Conservation (phyloP, 768 basidiomycete genomes). For the Termitomyces sp. region DNA sequence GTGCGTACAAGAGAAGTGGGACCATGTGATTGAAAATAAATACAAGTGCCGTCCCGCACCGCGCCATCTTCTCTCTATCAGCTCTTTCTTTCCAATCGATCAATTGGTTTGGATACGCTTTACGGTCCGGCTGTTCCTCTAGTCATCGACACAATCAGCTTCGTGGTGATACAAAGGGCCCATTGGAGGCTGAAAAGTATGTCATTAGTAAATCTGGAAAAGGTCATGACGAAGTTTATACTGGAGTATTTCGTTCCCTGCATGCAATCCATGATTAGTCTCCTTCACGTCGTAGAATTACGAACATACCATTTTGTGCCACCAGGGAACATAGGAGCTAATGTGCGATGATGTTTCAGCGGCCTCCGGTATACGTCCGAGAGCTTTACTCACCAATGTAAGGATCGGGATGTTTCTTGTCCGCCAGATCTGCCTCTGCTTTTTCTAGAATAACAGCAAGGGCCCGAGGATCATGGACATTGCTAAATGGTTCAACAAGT, state of each 20-base stretch:
- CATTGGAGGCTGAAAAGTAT: constrained; percentile 48
- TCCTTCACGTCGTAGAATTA: constrained; percentile 2
- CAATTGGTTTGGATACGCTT: neutral
- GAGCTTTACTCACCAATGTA: constrained; percentile 71
- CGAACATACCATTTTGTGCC: constrained; percentile 91
- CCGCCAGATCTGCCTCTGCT: constrained; percentile 72
- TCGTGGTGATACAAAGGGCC: constrained; percentile 66
- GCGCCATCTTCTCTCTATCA: neutral
- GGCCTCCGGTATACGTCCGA: neutral
- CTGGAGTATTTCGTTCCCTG: constrained; percentile 82
- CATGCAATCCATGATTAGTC: constrained; percentile 13
- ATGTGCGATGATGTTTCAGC: constrained; percentile 6
- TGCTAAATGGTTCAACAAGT: constrained; percentile 35
- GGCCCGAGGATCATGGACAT: constrained; percentile 82
- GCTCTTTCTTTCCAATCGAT: constrained; percentile 4
- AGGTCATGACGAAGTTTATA: constrained; percentile 33
- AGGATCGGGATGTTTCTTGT: constrained; percentile 82
- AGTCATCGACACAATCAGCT: constrained; percentile 31
- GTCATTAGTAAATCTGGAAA: constrained; percentile 13
- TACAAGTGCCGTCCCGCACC: neutral
- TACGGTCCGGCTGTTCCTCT: constrained; percentile 12
- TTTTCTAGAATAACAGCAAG: constrained; percentile 73
- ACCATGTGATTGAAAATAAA: constrained; percentile 17
- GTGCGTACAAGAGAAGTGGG: constrained; percentile 9
- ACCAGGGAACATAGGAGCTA: constrained; percentile 80